Evolutionary conservation across 2,329 filamentous ascomycete species (phyloP).

Genomic region (Moelleriella libera): DNA sequence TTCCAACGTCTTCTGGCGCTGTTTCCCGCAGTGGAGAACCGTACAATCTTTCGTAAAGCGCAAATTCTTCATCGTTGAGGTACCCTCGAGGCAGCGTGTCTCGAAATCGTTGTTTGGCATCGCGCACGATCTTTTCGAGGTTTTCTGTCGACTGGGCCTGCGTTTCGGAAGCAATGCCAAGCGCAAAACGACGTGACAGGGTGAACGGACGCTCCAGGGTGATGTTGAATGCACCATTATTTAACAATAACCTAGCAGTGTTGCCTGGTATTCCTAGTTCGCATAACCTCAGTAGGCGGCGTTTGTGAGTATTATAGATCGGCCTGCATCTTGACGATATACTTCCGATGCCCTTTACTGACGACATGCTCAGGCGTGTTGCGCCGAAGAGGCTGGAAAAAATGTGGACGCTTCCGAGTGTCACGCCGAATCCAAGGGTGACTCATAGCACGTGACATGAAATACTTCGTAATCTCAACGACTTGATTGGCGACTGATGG

Average conservation of each 20-base stretch:
- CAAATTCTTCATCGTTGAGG: conserved; percentile 55
- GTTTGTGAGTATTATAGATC: neutral
- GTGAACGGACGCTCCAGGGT: neutral
- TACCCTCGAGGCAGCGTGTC: conserved; percentile 61
- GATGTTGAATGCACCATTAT: no score
- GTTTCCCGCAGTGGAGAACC: conserved; percentile 57
- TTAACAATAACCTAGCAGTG: no score
- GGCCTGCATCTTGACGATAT: neutral
- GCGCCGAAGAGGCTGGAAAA: no score
- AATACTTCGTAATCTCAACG: no score
- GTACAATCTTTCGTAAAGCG: conserved; percentile 67
- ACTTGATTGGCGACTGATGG: no score
- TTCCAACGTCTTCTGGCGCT: conserved; percentile 42
- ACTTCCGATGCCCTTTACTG: neutral
- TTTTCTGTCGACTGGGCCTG: conserved; percentile 12
- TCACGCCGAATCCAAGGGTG: no score
- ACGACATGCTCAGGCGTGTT: neutral
- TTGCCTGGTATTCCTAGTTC: no score
- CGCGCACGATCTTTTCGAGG: conserved; percentile 51
- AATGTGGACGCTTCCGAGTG: no score
- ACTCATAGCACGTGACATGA: no score
- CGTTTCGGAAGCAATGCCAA: no score
- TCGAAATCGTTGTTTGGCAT: conserved; percentile 61
- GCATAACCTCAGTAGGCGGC: no score
- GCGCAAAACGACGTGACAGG: neutral